Conservation (phyloP, 352 stramenopile species). For the Nothophytophthora sp. region DNA sequence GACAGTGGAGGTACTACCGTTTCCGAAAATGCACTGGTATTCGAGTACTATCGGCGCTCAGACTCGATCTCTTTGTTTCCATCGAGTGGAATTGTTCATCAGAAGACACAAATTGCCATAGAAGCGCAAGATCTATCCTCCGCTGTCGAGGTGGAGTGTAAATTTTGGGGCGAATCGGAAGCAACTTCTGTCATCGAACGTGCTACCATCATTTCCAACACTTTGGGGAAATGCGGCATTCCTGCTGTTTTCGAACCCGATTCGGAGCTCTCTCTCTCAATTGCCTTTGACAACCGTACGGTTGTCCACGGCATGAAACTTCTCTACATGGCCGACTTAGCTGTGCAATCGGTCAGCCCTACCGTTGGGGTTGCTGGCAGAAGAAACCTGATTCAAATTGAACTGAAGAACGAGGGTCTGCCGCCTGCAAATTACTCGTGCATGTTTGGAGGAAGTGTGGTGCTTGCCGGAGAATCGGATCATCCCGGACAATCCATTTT, state of each 20-base stretch:
- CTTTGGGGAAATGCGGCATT: constrained; percentile 20
- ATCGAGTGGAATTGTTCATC: constrained; percentile 32
- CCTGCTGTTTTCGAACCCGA: constrained; percentile 1
- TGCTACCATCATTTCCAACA: constrained; percentile 4
- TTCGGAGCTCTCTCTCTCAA: constrained; percentile 13
- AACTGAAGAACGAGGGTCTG: constrained; percentile 3
- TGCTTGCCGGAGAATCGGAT: background rate
- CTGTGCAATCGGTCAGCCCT: constrained; percentile 26
- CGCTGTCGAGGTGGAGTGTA: constrained; percentile 19
- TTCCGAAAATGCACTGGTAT: constrained; percentile 41
- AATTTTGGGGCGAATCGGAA: constrained; percentile 12
- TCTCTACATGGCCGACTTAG: constrained; percentile 6
- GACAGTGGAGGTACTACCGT: constrained; percentile 11
- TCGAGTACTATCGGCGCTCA: constrained; percentile 28
- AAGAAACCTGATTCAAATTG: constrained; percentile 19
- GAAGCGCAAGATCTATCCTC: constrained; percentile 15
- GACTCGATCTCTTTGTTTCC: constrained; percentile 19
- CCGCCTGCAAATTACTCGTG: constrained; percentile 19
- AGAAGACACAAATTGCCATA: constrained; percentile 25
- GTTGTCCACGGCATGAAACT: constrained; percentile 21
- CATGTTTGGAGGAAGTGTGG: constrained; percentile 22
- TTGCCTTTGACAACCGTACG: constrained; percentile 22
- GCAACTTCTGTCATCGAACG: background rate
- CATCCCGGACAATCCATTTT: constrained; percentile 21
- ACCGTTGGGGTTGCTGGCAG: constrained; percentile 18